A percentile compares a stretch with the other conserved stretches of the same genome.
These are phyloP conservation scores for Zygosaccharomyces lentus DNA, from an alignment of 805 yeast species.

Conservation along the genomic window DNA sequence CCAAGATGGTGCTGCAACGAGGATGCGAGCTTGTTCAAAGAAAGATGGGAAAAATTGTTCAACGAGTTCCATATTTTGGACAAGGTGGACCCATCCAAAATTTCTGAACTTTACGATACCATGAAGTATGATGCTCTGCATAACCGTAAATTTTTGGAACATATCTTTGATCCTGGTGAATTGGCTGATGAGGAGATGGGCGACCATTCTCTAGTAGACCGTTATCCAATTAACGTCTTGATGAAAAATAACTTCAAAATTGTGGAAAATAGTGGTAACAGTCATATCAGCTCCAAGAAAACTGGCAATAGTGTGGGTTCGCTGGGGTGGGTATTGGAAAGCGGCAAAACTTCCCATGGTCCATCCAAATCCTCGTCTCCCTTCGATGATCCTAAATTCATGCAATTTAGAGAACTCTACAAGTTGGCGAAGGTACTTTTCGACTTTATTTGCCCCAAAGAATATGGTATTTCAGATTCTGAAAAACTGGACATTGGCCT, in stretches of 20 bases:
- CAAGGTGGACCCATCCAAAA: constrained; percentile 95
- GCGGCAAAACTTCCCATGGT: constrained; percentile 27
- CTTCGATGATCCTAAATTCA: constrained; percentile 77
- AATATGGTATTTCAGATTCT: constrained; percentile 92
- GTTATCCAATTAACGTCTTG: constrained; percentile 67
- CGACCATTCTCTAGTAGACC: constrained; percentile 51
- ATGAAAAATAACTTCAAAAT: constrained; percentile 75
- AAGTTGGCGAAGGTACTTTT: constrained; percentile 86
- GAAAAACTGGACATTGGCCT: constrained; percentile 96
- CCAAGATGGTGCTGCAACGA: constrained; percentile 94
- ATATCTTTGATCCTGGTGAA: constrained; percentile 67
- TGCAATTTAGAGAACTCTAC: constrained; percentile 80
- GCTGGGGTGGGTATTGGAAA: constrained; percentile 66
- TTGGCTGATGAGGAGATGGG: constrained; percentile 27
- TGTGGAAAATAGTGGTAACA: constrained; percentile 33
- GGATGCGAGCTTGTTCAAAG: constrained; percentile 83
- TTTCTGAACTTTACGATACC: constrained; percentile 93
- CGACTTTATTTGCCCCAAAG: constrained; percentile 98
- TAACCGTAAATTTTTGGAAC: constrained; percentile 81
- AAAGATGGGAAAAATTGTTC: constrained; percentile 95
- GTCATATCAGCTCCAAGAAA: constrained; percentile 13
- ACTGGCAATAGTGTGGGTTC: constrained; percentile 50
- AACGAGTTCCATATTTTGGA: constrained; percentile 89
- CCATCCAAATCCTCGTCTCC: constrained; percentile 37
- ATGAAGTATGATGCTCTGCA: constrained; percentile 98